Base-by-base conservation (phyloP, 2,329 filamentous ascomycete genomes). In the Fusarium xyrophilum region DNA sequence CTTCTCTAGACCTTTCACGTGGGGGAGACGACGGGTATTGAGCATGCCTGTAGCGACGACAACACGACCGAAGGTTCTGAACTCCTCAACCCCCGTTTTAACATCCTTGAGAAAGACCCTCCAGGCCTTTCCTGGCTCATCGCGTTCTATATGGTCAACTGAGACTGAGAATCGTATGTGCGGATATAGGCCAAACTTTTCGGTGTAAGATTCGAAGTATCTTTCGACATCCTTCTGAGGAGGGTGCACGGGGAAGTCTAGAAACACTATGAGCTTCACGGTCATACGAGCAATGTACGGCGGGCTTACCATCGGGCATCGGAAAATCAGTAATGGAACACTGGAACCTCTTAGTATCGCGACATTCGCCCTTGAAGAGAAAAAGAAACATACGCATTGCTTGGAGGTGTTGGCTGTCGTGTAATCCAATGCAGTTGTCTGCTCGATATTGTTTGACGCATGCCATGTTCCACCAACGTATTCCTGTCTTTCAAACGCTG, bases 401-500 rank as follows among this genome's bases (percentile, higher is more conserved):
- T 71, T 76, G 3, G 76, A 78, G 8, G 75, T 75, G 48, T 77
- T 78, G 13, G 70, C 63, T 40, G 65, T 74, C 7, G 75, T 77
- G 21, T 65, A 67, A 36, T 70, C 65, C 14, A 81, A 75, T 9
- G 78, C 78, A 30, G 79, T 76, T 7, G 78, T 80, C 60, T 78
- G 76, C 51, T 77, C 61, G 9, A 50, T 21, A 35, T 79, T 72
- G 15, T 74, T 68, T 19, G 76, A 80, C 50, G 77, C 79, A 43
- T 78, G 74, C 82, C 81, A 84, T 9, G 80, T 74, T 7, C 82
- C 82, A 13, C 82, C 82, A 36, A 82, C 68, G 47, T 76, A 76
- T 27, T 77, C 68, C 43, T 80, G 76, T 40, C 77, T 74, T 57
- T 84, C 82, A 44, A 83, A 81, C 1, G 77, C 79, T 12, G 75